Evolutionary conservation across 2,329 filamentous ascomycete genomes (phyloP).

Genomic region (Ascomycota sp.): DNA sequence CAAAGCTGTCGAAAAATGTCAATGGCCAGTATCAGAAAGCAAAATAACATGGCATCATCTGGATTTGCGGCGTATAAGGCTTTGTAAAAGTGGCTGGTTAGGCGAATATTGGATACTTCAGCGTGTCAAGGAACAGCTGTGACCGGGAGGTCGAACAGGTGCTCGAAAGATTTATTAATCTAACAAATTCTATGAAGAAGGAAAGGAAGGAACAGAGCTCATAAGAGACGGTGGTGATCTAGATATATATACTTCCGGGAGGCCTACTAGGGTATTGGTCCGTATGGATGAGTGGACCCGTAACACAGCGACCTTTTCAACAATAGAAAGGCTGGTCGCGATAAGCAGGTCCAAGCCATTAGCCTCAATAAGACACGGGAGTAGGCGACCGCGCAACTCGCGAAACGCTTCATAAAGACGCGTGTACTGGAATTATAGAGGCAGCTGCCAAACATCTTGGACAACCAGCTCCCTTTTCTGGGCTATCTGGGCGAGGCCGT

Average conservation of each 20-base stretch:
- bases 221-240: no score
- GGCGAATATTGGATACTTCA: constrained; percentile 17
- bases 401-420: constrained; percentile 57
- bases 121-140: no score
- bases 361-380: constrained; percentile 47
- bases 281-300: no score
- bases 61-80: constrained; percentile 12
- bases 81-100: constrained; percentile 15
- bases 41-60: constrained; percentile 15
- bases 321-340: constrained; percentile 39
- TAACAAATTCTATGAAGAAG: no score
- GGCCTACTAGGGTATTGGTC: no score
- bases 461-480: constrained; percentile 47
- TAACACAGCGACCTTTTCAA: constrained; percentile 23
- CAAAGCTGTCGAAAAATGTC: constrained; percentile 13
- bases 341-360: constrained; percentile 65
- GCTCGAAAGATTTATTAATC: no score
- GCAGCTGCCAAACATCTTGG: constrained; percentile 63
- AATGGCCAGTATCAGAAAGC: constrained; percentile 13
- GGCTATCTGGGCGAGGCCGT: constrained; percentile 47
- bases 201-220: no score
- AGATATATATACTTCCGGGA: no score
- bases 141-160: no score
- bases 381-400: constrained; percentile 50
- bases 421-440: constrained; percentile 64